phyloP scores from a whole-genome alignment of 1,139 yeast species.

The Yamadazyma atlantica region DNA sequence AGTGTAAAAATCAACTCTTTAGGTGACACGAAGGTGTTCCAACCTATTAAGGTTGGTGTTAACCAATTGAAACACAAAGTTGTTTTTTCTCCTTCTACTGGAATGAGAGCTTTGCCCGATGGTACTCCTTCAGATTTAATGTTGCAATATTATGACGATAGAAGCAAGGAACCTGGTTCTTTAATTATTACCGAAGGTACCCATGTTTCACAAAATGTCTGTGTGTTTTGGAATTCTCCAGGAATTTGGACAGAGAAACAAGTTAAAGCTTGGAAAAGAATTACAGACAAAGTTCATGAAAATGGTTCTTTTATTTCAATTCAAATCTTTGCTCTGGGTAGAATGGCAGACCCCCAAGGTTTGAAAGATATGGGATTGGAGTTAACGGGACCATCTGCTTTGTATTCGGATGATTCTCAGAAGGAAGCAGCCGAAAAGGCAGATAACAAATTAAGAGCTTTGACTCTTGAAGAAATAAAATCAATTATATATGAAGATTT shows the following conservation, averaged over 20 bases:
- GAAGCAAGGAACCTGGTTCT: slow-evolving; percentile 52
- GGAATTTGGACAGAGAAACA: slow-evolving; percentile 53
- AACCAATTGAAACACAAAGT: slow-evolving; percentile 38
- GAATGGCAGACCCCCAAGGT: slow-evolving; percentile 45
- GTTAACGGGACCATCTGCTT: slow-evolving; percentile 25
- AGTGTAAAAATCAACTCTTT: slow-evolving; percentile 5
- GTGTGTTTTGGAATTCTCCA: slow-evolving; percentile 47
- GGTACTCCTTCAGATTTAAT: slow-evolving; percentile 48
- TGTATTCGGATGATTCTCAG: slow-evolving; percentile 19
- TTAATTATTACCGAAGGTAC: slow-evolving; percentile 28
- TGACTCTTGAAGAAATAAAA: slow-evolving; percentile 46
- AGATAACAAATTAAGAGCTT: slow-evolving; percentile 34
- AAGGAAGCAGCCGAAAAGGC: slow-evolving; percentile 26
- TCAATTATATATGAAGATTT: slow-evolving; percentile 32
- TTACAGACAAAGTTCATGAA: slow-evolving; percentile 50
- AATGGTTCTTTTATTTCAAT: slow-evolving; percentile 50
- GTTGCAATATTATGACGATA: slow-evolving; percentile 50
- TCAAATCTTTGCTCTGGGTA: slow-evolving; percentile 66
- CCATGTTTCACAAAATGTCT: slow-evolving; percentile 26
- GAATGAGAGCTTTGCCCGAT: slow-evolving; percentile 42
- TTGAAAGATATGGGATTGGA: slow-evolving; percentile 34
- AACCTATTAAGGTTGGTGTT: slow-evolving; percentile 49
- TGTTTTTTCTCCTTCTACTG: slow-evolving; percentile 55
- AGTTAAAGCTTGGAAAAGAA: slow-evolving; percentile 49
- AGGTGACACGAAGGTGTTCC: slow-evolving; percentile 35